A percentile compares a stretch with the other conserved stretches of the same genome.
Conservation (phyloP, 768 basidiomycete species). For the Russula olivacea region DNA sequence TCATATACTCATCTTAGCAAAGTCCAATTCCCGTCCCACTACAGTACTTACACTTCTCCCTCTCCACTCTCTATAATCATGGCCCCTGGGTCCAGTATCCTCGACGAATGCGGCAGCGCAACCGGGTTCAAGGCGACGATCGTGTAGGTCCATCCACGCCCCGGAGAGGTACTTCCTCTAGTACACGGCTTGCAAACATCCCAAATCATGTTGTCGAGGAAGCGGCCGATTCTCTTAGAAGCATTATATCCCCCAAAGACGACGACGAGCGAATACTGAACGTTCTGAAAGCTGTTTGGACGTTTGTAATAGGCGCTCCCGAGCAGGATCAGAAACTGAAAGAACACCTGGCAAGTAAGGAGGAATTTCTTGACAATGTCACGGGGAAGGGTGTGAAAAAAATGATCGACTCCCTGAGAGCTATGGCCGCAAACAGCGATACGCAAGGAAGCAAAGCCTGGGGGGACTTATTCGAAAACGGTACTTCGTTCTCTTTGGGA, state of each 20-base stretch:
- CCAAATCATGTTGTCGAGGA: neutral
- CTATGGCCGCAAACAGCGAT: neutral
- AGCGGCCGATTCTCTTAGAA: neutral
- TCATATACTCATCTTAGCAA: too few species aligned
- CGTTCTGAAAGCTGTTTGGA: neutral
- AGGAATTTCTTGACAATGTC: neutral
- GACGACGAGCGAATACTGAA: neutral
- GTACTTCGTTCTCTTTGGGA: neutral
- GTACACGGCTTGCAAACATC: neutral
- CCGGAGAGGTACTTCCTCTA: too few species aligned
- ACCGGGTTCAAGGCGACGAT: too few species aligned
- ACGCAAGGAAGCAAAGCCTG: neutral
- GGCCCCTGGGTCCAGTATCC: neutral
- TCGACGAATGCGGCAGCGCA: too few species aligned
- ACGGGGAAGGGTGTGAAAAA: neutral
- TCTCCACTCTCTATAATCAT: too few species aligned
- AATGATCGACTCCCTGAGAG: neutral
- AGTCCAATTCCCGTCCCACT: too few species aligned
- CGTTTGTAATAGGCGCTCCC: fast-evolving
- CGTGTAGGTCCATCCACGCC: neutral
- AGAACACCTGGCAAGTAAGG: neutral
- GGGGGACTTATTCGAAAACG: neutral
- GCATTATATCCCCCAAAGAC: too few species aligned
- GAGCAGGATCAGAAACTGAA: neutral
- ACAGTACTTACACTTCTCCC: too few species aligned